Base-by-base conservation (phyloP, 495 filamentous ascomycete genomes). In the Talaromyces borbonicus region DNA sequence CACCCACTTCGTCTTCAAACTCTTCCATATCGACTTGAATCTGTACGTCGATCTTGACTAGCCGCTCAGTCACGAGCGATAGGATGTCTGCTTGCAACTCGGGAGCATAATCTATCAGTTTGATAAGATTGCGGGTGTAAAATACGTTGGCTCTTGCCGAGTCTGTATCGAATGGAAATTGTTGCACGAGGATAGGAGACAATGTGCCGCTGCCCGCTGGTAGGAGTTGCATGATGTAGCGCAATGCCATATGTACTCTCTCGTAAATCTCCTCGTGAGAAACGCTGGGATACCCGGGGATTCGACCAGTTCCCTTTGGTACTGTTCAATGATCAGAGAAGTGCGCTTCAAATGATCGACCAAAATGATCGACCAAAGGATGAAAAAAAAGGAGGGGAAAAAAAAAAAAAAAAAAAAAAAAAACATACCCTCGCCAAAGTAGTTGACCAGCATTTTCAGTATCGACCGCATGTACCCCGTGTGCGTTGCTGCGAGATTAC, bases 1-100 rank as follows among this genome's bases (percentile, higher is more conserved):
- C 81, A 44, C 73, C 79, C 22, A 78, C 67, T 23, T 84, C 81
- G 16, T 87, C 83, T 44, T 84, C 82, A 42, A 92, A 64, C 50
- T 93, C 85, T 48, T 96, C 88, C 52, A 96, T 73, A 53, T 97
- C 88, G 8, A 87, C 78, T 60, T 95, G 90, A 57, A 97, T 88
- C 57, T 95, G 86, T 3, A 94, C 85, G 53, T 99, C 92, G 36
- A 93, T 82, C 61, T 92, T 94, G 47, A 96, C 85, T 3, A 96
- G 67, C 42, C 81, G 76, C 27, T 90, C 83, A 8, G 84, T 85
- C 31, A 96, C 80, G 14, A 95, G 64, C 47, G 83, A 78, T 44
- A 95, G 75, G n/a, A 96, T 76, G 43, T 92, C 84, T 12, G 79
- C 73, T 52, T 80, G 80, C n/a, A 97, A 69, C 37, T 90, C 82